Evolutionary conservation across 768 basidiomycete species (phyloP).

Genomic region (Serpula lacrymans): DNA sequence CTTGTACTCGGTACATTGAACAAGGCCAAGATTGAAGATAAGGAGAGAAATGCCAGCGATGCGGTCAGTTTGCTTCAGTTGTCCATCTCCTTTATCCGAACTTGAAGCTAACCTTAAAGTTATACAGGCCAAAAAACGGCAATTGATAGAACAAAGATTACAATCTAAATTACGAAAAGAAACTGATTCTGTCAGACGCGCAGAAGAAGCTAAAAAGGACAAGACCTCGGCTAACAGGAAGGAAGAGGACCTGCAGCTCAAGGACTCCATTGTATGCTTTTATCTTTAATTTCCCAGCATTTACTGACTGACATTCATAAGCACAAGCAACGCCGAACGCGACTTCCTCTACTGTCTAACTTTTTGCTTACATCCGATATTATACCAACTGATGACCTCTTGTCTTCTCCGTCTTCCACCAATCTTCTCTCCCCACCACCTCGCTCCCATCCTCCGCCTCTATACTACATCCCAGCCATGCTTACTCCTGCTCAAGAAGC

Average conservation of each 20-base stretch:
- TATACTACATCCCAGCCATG: constrained; percentile 73
- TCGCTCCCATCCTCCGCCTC: constrained; percentile 68
- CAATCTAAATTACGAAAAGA: constrained; percentile 83
- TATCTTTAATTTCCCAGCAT: neutral
- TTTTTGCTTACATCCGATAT: constrained; percentile 74
- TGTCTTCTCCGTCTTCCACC: constrained; percentile 22
- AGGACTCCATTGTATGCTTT: constrained; percentile 73
- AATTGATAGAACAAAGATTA: constrained; percentile 79
- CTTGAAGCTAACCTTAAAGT: constrained; percentile 8
- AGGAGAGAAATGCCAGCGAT: constrained; percentile 80
- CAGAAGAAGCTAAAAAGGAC: constrained; percentile 85
- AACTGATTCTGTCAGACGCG: constrained; percentile 80
- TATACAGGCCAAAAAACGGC: constrained; percentile 75
- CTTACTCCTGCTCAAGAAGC: constrained; percentile 67
- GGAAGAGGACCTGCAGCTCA: constrained; percentile 79
- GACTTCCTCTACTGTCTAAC: constrained; percentile 69
- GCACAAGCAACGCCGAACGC: constrained; percentile 72
- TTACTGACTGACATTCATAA: constrained; percentile 22
- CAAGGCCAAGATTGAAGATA: constrained; percentile 86
- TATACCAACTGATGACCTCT: constrained; percentile 40
- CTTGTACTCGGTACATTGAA: constrained; percentile 78
- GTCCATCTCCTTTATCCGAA: neutral
- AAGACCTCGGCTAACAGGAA: constrained; percentile 71
- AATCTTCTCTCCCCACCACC: constrained; percentile 46
- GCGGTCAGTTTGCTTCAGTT: constrained; percentile 46